Percentiles rank a stretch among this genome's conserved stretches.
phyloP scores from a whole-genome alignment of 441 rosid species.

The Eruca vesicaria region DNA sequence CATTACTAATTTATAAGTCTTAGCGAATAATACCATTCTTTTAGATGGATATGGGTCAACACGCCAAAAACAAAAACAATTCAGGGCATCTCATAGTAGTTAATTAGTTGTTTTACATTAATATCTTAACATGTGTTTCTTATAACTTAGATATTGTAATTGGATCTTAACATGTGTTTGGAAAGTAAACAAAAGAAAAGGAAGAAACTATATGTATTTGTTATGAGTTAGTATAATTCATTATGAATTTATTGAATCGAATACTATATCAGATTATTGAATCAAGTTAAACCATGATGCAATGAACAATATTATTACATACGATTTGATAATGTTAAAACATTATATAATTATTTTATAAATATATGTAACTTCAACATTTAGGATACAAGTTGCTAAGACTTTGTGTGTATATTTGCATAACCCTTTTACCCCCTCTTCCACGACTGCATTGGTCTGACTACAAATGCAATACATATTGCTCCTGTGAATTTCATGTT shows the following conservation, averaged over 20 bases:
- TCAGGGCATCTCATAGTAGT: not conserved
- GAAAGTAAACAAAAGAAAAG: not conserved
- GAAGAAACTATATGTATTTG: too few species aligned
- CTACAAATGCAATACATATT: not conserved
- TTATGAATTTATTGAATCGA: not conserved
- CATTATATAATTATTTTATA: not conserved
- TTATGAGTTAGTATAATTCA: not conserved
- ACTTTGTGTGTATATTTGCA: not conserved
- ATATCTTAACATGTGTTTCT: not conserved
- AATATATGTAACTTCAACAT: not conserved
- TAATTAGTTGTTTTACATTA: not conserved
- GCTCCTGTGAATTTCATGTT: not conserved
- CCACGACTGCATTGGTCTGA: not conserved
- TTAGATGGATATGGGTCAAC: too few species aligned
- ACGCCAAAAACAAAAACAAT: not conserved
- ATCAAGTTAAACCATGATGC: not conserved
- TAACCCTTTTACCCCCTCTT: not conserved
- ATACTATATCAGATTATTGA: not conserved
- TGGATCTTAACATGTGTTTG: not conserved
- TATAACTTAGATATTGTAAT: not conserved
- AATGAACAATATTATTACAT: not conserved
- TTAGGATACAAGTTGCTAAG: not conserved
- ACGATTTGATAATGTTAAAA: not conserved
- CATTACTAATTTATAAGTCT: not conserved
- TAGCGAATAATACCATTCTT: not conserved